Conservation (phyloP, 2,329 filamentous ascomycete genomes). For the Xylariaceae sp. region DNA sequence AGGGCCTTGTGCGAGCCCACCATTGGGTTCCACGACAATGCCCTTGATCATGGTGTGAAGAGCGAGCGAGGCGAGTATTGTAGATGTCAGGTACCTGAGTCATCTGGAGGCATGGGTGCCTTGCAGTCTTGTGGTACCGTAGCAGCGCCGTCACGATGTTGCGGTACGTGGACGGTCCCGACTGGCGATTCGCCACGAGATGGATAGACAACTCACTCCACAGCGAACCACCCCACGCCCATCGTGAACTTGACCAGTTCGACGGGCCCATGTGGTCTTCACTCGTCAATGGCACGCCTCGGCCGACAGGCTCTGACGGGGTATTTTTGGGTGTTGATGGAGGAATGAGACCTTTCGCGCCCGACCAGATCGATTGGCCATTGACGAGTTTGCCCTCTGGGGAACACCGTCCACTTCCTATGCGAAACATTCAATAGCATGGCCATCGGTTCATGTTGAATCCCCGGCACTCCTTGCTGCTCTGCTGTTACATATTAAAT, state of each 20-base stretch:
- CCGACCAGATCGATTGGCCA: constrained; percentile 24
- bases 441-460: constrained; percentile 22
- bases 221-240: constrained; percentile 4
- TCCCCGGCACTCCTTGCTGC: constrained; percentile 1
- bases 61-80: neutral
- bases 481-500: constrained; percentile 1
- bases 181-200: constrained; percentile 23
- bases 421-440: constrained; percentile 11
- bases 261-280: constrained; percentile 14
- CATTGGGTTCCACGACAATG: neutral
- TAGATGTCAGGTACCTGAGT: neutral
- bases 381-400: neutral
- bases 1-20: neutral
- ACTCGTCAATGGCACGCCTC: constrained; percentile 14
- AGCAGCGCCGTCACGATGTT: constrained; percentile 13
- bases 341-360: constrained; percentile 23
- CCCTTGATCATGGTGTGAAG: neutral
- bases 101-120: constrained; percentile 2
- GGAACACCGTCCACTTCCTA: neutral
- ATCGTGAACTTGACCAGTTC: constrained; percentile 6
- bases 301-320: constrained; percentile 12
- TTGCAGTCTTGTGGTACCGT: constrained; percentile 2
- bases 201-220: constrained; percentile 12
- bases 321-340: constrained; percentile 17
- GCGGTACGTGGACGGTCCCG: constrained; percentile 21